Evolutionary conservation across 257 asterid species (phyloP).

Genomic region (Coffea canephora): DNA sequence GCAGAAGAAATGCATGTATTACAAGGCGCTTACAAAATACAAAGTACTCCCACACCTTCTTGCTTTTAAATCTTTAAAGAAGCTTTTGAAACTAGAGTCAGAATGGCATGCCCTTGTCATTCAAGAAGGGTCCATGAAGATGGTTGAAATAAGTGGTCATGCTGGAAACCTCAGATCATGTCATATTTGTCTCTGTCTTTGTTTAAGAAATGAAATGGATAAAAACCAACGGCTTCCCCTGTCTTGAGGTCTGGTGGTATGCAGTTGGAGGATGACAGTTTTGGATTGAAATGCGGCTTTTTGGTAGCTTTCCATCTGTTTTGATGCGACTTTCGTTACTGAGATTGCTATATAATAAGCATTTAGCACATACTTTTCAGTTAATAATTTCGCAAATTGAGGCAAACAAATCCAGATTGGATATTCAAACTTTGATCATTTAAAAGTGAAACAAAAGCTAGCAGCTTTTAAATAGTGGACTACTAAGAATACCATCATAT

Average conservation of each 20-base stretch:
- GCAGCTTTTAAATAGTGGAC: neutral
- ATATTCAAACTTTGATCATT: neutral
- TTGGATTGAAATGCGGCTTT: constrained; percentile 9
- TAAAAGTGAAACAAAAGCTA: neutral
- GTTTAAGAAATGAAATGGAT: neutral
- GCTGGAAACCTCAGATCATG: constrained; percentile 7
- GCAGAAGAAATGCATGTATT: neutral
- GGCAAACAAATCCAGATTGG: neutral
- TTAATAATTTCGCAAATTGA: constrained; percentile 3
- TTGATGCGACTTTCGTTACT: neutral
- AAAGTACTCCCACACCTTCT: no score
- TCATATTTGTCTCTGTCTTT: neutral
- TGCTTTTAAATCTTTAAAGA: neutral
- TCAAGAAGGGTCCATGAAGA: neutral
- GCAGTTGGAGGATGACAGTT: constrained; percentile 29
- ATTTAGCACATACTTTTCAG: constrained; percentile 19
- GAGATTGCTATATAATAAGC: neutral
- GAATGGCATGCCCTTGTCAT: neutral
- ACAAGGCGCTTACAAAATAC: no score
- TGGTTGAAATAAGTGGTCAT: neutral
- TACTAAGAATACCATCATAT: neutral
- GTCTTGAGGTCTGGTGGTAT: constrained; percentile 35
- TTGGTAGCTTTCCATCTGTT: constrained; percentile 5
- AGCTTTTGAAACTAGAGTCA: neutral
- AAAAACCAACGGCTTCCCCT: constrained; percentile 30